These are phyloP conservation scores for Lenzites betulinus DNA, from an alignment of 768 basidiomycete genomes.

Conservation along the genomic window DNA sequence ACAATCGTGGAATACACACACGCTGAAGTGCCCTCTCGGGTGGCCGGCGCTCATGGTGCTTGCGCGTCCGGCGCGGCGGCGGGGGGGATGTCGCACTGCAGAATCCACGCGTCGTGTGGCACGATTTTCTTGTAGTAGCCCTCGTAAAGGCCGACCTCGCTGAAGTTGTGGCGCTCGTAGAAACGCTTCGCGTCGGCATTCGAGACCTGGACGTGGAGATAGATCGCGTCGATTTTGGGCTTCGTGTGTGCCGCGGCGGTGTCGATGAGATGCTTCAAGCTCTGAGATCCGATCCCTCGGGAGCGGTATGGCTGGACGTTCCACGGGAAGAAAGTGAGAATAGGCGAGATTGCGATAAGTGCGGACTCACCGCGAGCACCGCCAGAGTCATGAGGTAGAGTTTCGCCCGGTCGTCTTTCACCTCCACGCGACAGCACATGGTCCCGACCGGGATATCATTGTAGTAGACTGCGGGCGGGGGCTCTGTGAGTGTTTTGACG, in stretches of 20 bases:
- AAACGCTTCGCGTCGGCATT: conserved; percentile 77
- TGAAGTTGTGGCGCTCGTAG: conserved; percentile 84
- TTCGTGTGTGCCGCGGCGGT: conserved; percentile 61
- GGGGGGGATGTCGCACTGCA: conserved; percentile 58
- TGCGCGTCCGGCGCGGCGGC: conserved; percentile 3
- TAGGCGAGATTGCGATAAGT: conserved; percentile 10
- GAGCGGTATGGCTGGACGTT: conserved; percentile 77
- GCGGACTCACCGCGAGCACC: conserved; percentile 70
- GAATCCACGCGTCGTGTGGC: conserved; percentile 85
- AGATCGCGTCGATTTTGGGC: conserved; percentile 68
- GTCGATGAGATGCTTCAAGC: conserved; percentile 65
- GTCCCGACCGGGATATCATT: conserved; percentile 92
- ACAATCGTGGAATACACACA: conserved; percentile 10
- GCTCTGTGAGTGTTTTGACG: not conserved
- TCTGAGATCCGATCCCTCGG: conserved; percentile 70
- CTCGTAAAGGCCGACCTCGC: conserved; percentile 61
- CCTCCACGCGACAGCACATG: conserved; percentile 83
- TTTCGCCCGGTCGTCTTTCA: conserved; percentile 52
- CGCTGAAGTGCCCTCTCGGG: conserved; percentile 4
- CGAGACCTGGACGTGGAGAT: conserved; percentile 86
- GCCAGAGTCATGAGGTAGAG: conserved; percentile 94
- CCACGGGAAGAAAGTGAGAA: conserved; percentile 1
- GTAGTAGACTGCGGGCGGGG: conserved; percentile 69
- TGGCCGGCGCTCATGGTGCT: not conserved
- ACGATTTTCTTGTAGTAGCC: conserved; percentile 89